phyloP scores from a whole-genome alignment of 441 rosid genomes.

The Pelargonium fulgidum region DNA sequence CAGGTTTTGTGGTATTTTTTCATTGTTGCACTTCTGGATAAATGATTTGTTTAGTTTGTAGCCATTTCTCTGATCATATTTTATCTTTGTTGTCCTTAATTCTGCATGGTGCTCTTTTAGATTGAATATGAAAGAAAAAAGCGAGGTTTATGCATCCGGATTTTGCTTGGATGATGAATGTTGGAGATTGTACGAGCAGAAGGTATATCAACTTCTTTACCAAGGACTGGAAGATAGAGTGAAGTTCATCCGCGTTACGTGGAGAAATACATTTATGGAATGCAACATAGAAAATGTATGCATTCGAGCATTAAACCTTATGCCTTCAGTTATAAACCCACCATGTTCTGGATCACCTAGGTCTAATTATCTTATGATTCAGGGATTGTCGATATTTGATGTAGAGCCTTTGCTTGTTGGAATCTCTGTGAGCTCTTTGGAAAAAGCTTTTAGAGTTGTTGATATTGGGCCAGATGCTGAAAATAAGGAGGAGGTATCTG shows the following conservation, averaged over 20 bases:
- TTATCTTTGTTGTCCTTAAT: slow-evolving; percentile 13
- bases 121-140: slow-evolving; percentile 55
- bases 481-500: slow-evolving; percentile 72
- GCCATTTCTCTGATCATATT: neutral
- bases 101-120: slow-evolving; percentile 32
- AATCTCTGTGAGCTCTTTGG: slow-evolving; percentile 61
- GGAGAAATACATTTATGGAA: slow-evolving; percentile 59
- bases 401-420: slow-evolving; percentile 65
- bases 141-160: slow-evolving; percentile 41
- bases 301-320: slow-evolving; percentile 11
- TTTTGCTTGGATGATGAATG: slow-evolving; percentile 87
- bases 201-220: slow-evolving; percentile 51
- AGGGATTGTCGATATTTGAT: slow-evolving; percentile 70
- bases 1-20: slow-evolving; percentile 9
- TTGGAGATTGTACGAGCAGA: slow-evolving; percentile 81
- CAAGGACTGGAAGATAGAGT: slow-evolving; percentile 80
- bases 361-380: slow-evolving; percentile 22
- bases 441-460: slow-evolving; percentile 64
- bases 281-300: slow-evolving; percentile 60
- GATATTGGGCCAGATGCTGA: slow-evolving; percentile 94
- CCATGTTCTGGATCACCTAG: slow-evolving; percentile 9
- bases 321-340: neutral
- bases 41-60: neutral
- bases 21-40: neutral
- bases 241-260: slow-evolving; percentile 61